phyloP scores from a whole-genome alignment of 176 grass and related monocot genomes.

The Sorghum bicolor region DNA sequence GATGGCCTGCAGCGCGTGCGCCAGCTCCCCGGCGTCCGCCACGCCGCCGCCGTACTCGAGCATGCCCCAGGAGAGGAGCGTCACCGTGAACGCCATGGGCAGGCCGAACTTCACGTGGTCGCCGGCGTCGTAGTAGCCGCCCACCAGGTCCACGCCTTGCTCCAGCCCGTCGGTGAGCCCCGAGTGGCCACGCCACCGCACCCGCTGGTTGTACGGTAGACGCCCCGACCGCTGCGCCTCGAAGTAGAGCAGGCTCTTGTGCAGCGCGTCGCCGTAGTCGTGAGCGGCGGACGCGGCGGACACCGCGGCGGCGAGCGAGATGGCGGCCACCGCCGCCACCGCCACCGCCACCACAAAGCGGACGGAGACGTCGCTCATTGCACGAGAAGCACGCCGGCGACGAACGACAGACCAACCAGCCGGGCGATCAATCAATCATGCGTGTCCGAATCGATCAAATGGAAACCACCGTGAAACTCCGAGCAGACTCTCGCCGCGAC shows the following conservation, averaged over 20 bases:
- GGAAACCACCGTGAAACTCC: background rate
- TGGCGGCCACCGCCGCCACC: background rate
- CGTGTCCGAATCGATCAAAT: background rate
- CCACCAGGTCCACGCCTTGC: slow-evolving; percentile 86
- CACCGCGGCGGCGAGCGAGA: background rate
- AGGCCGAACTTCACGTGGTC: slow-evolving; percentile 97
- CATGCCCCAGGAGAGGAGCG: slow-evolving; percentile 69
- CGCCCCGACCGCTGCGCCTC: slow-evolving; percentile 92
- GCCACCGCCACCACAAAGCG: slow-evolving; percentile 9
- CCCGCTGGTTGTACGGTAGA: slow-evolving; percentile 83
- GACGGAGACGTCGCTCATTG: slow-evolving; percentile 52
- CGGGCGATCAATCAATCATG: background rate
- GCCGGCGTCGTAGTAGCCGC: slow-evolving; percentile 93
- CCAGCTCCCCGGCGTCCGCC: slow-evolving; percentile 39
- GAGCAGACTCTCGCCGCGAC: background rate
- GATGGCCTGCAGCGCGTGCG: slow-evolving; percentile 65
- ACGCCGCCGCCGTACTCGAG: slow-evolving; percentile 60
- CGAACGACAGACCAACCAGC: background rate
- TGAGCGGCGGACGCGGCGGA: background rate
- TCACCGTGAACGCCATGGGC: slow-evolving; percentile 87
- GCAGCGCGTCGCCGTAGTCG: slow-evolving; percentile 80
- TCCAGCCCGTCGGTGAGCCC: slow-evolving; percentile 93
- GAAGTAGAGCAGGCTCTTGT: slow-evolving; percentile 92
- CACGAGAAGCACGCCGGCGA: background rate
- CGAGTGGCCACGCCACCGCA: slow-evolving; percentile 80